Conservation (phyloP, 257 asterid genomes). For the Capsicum pubescens region DNA sequence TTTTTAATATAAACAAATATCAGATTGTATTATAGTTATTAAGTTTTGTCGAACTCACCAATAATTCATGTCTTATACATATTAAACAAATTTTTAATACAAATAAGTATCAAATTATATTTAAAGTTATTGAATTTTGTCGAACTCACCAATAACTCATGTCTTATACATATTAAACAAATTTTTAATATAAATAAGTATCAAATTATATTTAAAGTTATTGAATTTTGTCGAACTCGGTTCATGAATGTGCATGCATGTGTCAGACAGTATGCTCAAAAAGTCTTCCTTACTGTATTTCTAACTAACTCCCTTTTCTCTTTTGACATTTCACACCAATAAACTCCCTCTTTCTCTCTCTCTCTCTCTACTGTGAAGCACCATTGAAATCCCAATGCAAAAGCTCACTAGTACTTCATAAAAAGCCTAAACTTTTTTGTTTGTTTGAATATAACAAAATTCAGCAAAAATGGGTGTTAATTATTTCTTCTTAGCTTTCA, state of each 20-base stretch:
- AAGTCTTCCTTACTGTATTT: constrained; percentile 22
- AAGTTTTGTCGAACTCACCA: neutral
- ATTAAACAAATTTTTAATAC: too few species aligned
- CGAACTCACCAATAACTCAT: too few species aligned
- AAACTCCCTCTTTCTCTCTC: too few species aligned
- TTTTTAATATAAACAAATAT: too few species aligned
- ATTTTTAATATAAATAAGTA: neutral
- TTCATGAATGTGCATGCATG: constrained; percentile 18
- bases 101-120: too few species aligned
- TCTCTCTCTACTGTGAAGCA: neutral
- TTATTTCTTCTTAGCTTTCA: constrained; percentile 27
- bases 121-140: too few species aligned
- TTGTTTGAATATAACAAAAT: constrained; percentile 14
- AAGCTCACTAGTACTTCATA: neutral
- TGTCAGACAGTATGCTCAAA: constrained; percentile 1
- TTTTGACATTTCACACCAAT: constrained; percentile 25
- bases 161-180: too few species aligned
- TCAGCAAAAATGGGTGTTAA: constrained; percentile 44
- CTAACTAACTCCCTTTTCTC: constrained; percentile 16
- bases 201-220: neutral
- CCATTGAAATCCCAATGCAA: constrained; percentile 22
- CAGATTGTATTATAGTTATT: neutral
- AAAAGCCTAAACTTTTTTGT: neutral
- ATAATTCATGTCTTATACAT: too few species aligned
- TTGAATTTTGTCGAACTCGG: neutral